Evolutionary conservation across 2,329 filamentous ascomycete species (phyloP), one percentile per base, ranked within the genome.

Genomic region (Camptophora hylomeconis): DNA sequence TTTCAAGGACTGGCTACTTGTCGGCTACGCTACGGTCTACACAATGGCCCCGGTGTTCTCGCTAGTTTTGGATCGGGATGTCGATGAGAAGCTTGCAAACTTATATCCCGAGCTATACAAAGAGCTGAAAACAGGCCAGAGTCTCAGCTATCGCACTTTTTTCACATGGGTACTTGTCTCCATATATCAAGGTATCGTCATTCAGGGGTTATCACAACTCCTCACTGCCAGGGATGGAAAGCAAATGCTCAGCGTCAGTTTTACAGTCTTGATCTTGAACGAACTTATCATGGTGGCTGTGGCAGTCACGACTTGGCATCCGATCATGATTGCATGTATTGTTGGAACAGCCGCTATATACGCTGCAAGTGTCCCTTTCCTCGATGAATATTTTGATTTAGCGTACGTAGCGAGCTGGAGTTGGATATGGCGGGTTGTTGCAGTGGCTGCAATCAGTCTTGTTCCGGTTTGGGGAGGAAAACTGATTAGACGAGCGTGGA

Each of bases 91-190:
- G 29, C 68, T 98, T 4, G 86, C 89, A 12, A 94, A 89, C 43
- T 67, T 98, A 4, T 98, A 98, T 51, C 92, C 89, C 0, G 89
- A 98, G 48, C 69, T 98, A 2, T 98, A 98, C 67, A 92, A 92
- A 50, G 92, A 98, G 52, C 66, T 98, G n/a, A 94, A 87, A 0
- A 72, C 74, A 0, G 87, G 87, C 7, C 76, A 80, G 9, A 84
- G 79, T 4, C 67, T 98, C 11, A 86, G 78, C 28, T 95, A 95
- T 56, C 75, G 79, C 31, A 93, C 84, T 7, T 98, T 98, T 60
- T 93, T 94, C 60, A 75, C 87, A 38, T 98, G 92, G 92, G 83
- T 95, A 5, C 66, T 84, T 10, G 83, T 98, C 7, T 92, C 81
- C 20, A 73, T 98, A 42, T 98, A 98, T 56, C 89, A 98, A 54